Percentiles rank a stretch among this genome's conserved stretches.
Conservation (phyloP, 2,329 filamentous ascomycete species). For the Fusarium equiseti region DNA sequence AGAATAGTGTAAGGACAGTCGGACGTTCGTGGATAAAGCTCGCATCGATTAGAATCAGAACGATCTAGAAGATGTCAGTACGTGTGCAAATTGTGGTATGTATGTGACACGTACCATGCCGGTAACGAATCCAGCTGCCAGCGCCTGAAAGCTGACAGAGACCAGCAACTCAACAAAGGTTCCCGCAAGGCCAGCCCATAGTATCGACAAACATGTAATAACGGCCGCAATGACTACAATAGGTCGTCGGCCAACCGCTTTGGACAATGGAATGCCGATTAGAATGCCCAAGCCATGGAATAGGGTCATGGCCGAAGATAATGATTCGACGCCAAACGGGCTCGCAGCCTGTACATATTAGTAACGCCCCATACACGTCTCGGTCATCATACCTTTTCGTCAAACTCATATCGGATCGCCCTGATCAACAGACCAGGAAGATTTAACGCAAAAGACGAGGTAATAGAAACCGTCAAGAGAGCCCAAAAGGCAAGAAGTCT, state of each 20-base stretch:
- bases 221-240: constrained; percentile 12
- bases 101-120: constrained; percentile 19
- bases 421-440: constrained; percentile 13
- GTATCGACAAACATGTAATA: constrained; percentile 2
- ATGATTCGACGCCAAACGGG: neutral
- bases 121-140: constrained; percentile 13
- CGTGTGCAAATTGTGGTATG: fast-evolving
- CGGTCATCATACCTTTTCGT: neutral
- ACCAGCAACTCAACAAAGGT: constrained; percentile 17
- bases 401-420: constrained; percentile 18
- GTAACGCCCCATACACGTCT: fast-evolving
- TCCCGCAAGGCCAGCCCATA: constrained; percentile 22
- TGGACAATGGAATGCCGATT: constrained; percentile 27
- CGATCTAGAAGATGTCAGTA: neutral
- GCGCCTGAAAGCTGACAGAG: constrained; percentile 13
- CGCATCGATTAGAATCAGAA: constrained; percentile 28
- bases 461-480: constrained; percentile 19
- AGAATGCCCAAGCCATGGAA: constrained; percentile 26
- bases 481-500: constrained; percentile 21
- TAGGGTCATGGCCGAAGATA: constrained; percentile 30
- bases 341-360: neutral
- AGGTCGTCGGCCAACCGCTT: constrained; percentile 30
- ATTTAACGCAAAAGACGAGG: constrained; percentile 19
- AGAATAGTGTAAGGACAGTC: constrained; percentile 24
- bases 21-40: constrained; percentile 40